Evolutionary conservation across 179 eudicot species (phyloP).

Genomic region (Patellifolia procumbens): DNA sequence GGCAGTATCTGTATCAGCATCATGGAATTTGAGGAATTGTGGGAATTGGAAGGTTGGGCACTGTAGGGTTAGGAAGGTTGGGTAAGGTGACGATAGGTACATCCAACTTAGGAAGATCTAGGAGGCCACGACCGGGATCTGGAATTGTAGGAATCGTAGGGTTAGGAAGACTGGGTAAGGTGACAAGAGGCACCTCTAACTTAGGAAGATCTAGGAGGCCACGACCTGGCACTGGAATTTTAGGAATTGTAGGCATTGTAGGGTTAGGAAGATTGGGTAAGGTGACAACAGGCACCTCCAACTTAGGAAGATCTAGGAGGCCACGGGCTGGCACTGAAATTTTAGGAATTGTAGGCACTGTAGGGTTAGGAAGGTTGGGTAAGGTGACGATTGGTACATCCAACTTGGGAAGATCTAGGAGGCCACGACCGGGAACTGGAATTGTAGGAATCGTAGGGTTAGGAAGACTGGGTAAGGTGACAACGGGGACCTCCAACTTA

Average conservation of each 20-base stretch:
- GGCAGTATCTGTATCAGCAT: not conserved
- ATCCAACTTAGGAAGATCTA: not conserved
- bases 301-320: no score
- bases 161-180: no score
- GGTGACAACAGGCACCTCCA: no score
- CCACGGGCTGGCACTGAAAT: no score
- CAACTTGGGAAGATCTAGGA: not conserved
- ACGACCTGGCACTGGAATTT: no score
- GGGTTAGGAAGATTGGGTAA: no score
- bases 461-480: not conserved
- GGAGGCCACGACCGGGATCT: not conserved
- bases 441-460: not conserved
- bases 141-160: not conserved
- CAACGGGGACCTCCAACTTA: not conserved
- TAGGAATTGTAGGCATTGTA: no score
- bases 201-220: no score
- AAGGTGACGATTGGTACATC: not conserved
- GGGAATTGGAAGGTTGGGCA: not conserved
- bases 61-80: constrained; percentile 10
- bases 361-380: no score
- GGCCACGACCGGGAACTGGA: not conserved
- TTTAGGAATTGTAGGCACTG: no score
- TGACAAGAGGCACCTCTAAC: no score
- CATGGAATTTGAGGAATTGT: not conserved
- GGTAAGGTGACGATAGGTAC: not conserved